Evolutionary conservation across 768 basidiomycete species (phyloP).

Genomic region (Lanmaoa rubissima): DNA sequence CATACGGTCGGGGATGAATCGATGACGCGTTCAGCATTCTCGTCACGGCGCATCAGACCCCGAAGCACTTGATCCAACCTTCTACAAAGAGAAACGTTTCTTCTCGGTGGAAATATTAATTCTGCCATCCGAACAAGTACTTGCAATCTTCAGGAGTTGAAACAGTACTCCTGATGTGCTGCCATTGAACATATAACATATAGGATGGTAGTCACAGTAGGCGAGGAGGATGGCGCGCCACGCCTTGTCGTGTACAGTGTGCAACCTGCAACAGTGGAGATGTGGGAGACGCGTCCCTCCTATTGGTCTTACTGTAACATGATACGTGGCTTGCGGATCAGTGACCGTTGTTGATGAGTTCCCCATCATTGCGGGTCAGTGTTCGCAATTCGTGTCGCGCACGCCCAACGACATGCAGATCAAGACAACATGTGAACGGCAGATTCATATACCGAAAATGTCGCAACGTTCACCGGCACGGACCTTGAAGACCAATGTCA

Average conservation of each 20-base stretch:
- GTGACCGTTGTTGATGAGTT: neutral
- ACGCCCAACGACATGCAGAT: neutral
- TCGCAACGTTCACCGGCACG: slow-evolving; percentile 86
- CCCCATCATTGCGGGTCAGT: neutral
- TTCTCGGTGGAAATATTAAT: neutral
- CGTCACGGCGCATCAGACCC: neutral
- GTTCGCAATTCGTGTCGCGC: neutral
- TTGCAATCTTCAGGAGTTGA: too few relatives aligned
- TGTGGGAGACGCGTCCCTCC: neutral
- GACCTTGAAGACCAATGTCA: slow-evolving; percentile 44
- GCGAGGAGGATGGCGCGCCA: neutral
- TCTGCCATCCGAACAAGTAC: neutral
- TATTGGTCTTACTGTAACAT: neutral
- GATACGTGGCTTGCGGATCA: neutral
- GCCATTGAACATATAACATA: neutral
- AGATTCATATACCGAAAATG: slow-evolving; percentile 70
- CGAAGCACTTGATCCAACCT: neutral
- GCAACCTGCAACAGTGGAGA: neutral
- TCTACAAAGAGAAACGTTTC: neutral
- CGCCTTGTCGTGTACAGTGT: neutral
- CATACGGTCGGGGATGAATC: neutral
- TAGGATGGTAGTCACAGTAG: neutral
- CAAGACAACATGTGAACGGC: slow-evolving; percentile 42
- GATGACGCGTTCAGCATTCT: too few relatives aligned
- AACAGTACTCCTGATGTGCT: neutral